Conservation (phyloP, 78 protist genomes). For the Salpingoeca rosetta region DNA sequence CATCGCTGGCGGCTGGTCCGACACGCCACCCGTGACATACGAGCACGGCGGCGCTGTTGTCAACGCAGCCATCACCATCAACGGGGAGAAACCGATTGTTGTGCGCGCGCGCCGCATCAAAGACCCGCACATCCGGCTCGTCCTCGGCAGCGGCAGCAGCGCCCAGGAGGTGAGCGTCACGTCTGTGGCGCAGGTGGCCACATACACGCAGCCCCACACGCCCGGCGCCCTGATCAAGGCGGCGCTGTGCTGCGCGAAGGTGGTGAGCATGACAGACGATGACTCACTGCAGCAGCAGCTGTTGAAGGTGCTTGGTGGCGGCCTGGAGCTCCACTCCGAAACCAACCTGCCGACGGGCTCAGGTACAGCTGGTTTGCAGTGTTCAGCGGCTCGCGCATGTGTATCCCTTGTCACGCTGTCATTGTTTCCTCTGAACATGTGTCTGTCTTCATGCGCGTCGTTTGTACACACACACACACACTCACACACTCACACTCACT, state of each 20-base stretch:
- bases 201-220: not conserved
- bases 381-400: no score
- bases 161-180: not conserved
- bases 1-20: conserved; percentile 44
- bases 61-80: conserved; percentile 15
- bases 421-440: no score
- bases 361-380: no score
- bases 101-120: conserved; percentile 3
- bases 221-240: conserved; percentile 17
- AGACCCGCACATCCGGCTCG: not conserved
- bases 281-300: conserved; percentile 7
- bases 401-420: no score
- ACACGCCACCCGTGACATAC: conserved; percentile 33
- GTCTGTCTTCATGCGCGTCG: no score
- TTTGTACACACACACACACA: no score
- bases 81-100: not conserved
- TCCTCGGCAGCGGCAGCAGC: not conserved
- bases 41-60: conserved; percentile 32
- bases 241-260: no score
- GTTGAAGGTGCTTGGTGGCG: conserved; percentile 36
- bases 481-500: no score
- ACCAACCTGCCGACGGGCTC: conserved; percentile 48
- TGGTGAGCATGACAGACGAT: no score
- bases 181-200: not conserved
- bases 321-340: conserved; percentile 21